Evolutionary conservation across 2,329 filamentous ascomycete genomes (phyloP).

Genomic region (Cercospora beticola): DNA sequence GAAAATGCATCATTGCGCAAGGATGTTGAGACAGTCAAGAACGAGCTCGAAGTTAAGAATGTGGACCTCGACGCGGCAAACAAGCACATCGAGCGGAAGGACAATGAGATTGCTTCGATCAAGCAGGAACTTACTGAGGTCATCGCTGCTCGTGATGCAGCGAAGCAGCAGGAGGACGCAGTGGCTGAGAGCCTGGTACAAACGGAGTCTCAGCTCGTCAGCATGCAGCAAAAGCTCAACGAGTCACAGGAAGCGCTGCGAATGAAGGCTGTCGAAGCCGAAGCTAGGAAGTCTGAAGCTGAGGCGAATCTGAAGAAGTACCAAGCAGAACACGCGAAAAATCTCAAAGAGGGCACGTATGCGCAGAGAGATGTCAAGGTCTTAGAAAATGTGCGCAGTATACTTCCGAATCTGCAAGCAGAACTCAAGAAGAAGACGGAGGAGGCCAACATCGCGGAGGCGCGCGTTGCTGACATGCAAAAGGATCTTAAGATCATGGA

Average conservation of each 20-base stretch:
- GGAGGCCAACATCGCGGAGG: slow-evolving; percentile 48
- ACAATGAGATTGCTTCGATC: slow-evolving; percentile 33
- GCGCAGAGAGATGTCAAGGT: slow-evolving; percentile 53
- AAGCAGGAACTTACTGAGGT: slow-evolving; percentile 48
- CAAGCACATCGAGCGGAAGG: slow-evolving; percentile 12
- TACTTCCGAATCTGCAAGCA: slow-evolving; percentile 55
- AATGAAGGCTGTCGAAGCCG: slow-evolving; percentile 35
- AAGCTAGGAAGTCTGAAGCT: slow-evolving; percentile 31
- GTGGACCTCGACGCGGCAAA: slow-evolving; percentile 17
- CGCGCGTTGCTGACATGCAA: slow-evolving; percentile 43
- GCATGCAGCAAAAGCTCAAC: slow-evolving; percentile 53
- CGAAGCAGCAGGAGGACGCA: slow-evolving; percentile 43
- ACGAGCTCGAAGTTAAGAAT: slow-evolving; percentile 13
- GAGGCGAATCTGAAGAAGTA: slow-evolving; percentile 38
- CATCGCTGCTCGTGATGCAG: slow-evolving; percentile 38
- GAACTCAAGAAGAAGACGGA: slow-evolving; percentile 57
- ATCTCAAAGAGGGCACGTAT: slow-evolving; percentile 52
- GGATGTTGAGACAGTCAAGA: slow-evolving; percentile 5
- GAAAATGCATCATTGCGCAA: slow-evolving; percentile 58
- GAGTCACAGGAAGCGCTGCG: slow-evolving; percentile 42
- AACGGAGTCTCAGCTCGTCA: slow-evolving; percentile 49
- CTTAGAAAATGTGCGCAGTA: slow-evolving; percentile 53
- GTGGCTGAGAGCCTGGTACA: slow-evolving; percentile 37
- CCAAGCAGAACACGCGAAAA: slow-evolving; percentile 45
- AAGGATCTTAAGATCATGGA: slow-evolving; percentile 33